Evolutionary conservation across 2,329 filamentous ascomycete genomes (phyloP), one percentile per base, ranked within the genome.

Genomic region (Penicillium psychrosexuale): DNA sequence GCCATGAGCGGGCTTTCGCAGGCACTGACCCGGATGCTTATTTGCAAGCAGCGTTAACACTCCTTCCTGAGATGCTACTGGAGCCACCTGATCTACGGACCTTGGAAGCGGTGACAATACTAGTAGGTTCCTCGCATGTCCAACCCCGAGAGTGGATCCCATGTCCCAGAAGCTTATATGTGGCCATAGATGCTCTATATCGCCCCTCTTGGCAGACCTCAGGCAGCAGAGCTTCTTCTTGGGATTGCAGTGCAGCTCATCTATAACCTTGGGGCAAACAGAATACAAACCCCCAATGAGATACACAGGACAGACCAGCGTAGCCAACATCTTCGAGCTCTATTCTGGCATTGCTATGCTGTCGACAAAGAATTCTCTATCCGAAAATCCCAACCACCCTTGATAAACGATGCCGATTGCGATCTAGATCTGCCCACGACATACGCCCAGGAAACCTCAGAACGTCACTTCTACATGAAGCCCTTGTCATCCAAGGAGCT

Each of bases 311-410:
- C 24, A 17, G 43, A 56, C 3, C 49, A 53, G 15, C 47, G 59
- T 19, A 52, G 51, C 6, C 53, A 55, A 34, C 65, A 67, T 43
- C 43, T 65, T 11, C 60, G 65, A 5, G 61, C 58, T 22, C 30
- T 66, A 8, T 67, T 67, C 53, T 67, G 65, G 65, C 46, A 62
- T 2, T 65, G 57, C 27, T 67, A 66, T 37, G 52, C 51, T 9
- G 49, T 61, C 12, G 65, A 66, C 33, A 66, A 62, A 34, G 63
- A 66, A 46, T 55, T 66, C 33, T 57, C 62, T 5, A 59, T 62
- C n/a, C 61, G 64, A 9, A 58, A 60, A 36, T 44, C 47, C 24
- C 58, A 60, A 22, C 57, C 63, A 6, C 64, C 62, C 1, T 47
- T 66, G 28, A 56, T 66, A 4, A 63, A 62, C 3, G 64, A 66